Evolutionary conservation across 441 rosid species (phyloP), one percentile per base, ranked within the genome.

Genomic region (Raphanus hybrid): DNA sequence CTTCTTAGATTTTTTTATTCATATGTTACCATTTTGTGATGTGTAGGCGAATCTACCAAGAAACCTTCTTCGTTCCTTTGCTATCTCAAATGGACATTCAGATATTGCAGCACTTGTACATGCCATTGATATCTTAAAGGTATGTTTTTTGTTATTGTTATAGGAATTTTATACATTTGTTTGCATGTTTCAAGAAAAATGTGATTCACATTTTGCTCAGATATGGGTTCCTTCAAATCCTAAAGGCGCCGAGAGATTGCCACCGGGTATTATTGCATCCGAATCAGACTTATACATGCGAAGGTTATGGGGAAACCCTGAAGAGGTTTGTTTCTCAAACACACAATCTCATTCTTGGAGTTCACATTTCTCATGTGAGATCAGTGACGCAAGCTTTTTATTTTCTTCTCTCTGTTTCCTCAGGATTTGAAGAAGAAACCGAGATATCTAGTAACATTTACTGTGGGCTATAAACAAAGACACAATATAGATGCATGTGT

Each of bases 221-320:
- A 91, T 93, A 73, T 96, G 97, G 96, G 91, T 81, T 68, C 88
- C 97, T 45, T 87, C 97, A 75, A 93, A 96, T 86, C 98, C 99
- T 73, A 86, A 84, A 70, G 99, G 99, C 12, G 89, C 97, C 4
- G 97, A 96, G 82, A 83, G 89, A 78, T 84, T 96, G 68, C 91
- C 99, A 5, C 91, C 93, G 1, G 91, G 93, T 80, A 91, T 96
- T 70, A 68, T 96, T 75, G 82, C 74, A 58, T 90, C 97, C 14
- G 89, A 96, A 74, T 90, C 98, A 64, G 98, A 96, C 74, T 89
- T 88, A 11, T 90, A 91, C 74, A 73, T 86, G 58, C 93, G 89
- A 52, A 86, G 95, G 84, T 86, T 96, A 60, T 93, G 94, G 93
- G 99, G 99, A 29, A 84, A 82, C 2, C 99, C 99, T 52, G 80